Conservation (phyloP, 768 basidiomycete genomes). For the Pulveroboletus ravenelii region DNA sequence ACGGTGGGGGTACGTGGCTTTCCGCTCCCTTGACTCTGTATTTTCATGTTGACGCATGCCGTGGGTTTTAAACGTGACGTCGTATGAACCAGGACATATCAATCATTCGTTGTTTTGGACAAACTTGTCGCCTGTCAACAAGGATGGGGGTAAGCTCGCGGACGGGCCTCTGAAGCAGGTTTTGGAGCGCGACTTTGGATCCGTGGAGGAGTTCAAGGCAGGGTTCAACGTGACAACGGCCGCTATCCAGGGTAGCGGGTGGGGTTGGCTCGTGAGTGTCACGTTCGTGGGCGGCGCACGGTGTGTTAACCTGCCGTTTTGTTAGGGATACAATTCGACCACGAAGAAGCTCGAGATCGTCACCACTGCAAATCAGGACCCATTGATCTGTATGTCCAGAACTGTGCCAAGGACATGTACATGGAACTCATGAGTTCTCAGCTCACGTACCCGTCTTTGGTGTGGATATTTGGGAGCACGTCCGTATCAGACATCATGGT, state of each 20-base stretch:
- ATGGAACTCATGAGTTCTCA: conserved; percentile 25
- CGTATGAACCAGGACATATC: conserved; percentile 57
- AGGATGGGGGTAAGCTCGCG: conserved; percentile 59
- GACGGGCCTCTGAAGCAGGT: conserved; percentile 71
- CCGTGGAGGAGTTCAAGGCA: conserved; percentile 81
- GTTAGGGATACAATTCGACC: conserved; percentile 62
- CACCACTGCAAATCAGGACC: conserved; percentile 96
- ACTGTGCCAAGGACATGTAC: not conserved
- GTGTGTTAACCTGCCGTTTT: not conserved
- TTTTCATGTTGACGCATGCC: too few species aligned
- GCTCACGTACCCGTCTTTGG: conserved; percentile 90
- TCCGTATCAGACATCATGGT: conserved; percentile 35
- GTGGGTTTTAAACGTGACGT: not conserved
- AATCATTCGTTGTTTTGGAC: conserved; percentile 98
- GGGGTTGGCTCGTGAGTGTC: conserved; percentile 87
- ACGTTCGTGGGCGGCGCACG: not conserved
- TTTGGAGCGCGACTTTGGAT: conserved; percentile 79
- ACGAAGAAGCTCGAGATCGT: conserved; percentile 81
- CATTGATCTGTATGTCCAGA: conserved; percentile 55
- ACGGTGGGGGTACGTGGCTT: conserved; percentile 72
- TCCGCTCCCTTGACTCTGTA: not conserved
- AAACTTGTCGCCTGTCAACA: conserved; percentile 76
- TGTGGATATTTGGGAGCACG: conserved; percentile 97
- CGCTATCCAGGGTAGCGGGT: conserved; percentile 93
- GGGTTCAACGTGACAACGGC: conserved; percentile 83